Base-by-base conservation (phyloP, 768 basidiomycete genomes). In the Phaeotremella fagi region DNA sequence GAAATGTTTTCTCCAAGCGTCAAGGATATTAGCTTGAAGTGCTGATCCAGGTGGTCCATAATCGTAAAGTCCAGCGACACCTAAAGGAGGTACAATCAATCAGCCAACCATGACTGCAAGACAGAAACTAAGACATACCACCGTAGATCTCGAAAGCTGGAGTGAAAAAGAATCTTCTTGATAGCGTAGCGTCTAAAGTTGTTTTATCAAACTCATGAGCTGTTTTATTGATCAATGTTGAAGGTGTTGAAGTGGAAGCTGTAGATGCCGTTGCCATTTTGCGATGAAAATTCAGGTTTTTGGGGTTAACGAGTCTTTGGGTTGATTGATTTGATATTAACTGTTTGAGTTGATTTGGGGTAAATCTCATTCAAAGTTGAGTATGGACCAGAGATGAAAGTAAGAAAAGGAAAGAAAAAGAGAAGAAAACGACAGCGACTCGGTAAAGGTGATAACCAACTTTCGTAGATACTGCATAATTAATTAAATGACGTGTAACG, bases 101-200 rank as follows among this genome's bases (percentile, higher is more conserved):
- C 28, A 33, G 33, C 46, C 12, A 41, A 22, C 7, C 7, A 7
- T 18, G n/a, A 27, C 33, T 11, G 22, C 22, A 22, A 12, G 24
- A 26, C 20, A 18, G 9, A 4, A 7, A 4, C 4, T 31, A 35
- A 29, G 20, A 79, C 83, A 63, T 59, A 90, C 94, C 95, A 55
- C 94, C 91, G 68, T 98, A 98, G 78, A 99, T 97, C 76, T 98
- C 95, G 67, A 98, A 99, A 3, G 95, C 89, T 22, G 94, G 94
- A 3, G 94, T 89, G 72, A 88, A 98, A 80, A 98, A 99, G 80
- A 99, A 99, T 45, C 95, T 80, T 52, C 87, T 83, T 68, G 85
- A 87, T 50, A 98, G 81, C 43, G 94, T 76, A 22, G 85, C 85
- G 66, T 98, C 95, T 27, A 98, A 80, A 22, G 84, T 81, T 20